Conservation (phyloP, 768 basidiomycete genomes). For the Guyanaporus albipodus region DNA sequence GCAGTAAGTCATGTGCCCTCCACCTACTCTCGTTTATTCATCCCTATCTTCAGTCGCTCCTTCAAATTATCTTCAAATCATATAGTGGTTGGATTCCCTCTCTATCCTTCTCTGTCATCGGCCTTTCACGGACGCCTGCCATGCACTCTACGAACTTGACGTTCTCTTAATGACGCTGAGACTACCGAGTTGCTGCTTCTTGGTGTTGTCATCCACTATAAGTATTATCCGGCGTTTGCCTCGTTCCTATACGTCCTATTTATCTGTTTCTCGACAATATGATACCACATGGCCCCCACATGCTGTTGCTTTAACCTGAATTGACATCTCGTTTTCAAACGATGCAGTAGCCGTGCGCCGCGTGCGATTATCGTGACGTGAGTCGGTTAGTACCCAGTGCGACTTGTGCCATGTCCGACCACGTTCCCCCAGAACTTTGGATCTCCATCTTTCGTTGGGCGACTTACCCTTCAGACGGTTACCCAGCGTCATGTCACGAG, state of each 20-base stretch:
- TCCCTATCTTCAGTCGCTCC: conserved; percentile 57
- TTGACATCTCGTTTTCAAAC: neutral
- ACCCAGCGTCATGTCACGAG: conserved; percentile 34
- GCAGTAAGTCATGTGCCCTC: conserved; percentile 55
- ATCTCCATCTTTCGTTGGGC: conserved; percentile 47
- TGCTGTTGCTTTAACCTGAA: conserved; percentile 11
- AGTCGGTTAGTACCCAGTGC: too few relatives aligned
- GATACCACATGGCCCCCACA: conserved; percentile 31
- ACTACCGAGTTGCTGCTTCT: conserved; percentile 13
- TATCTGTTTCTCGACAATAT: conserved; percentile 26
- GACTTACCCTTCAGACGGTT: conserved; percentile 26
- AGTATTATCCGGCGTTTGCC: conserved; percentile 29
- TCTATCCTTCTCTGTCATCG: conserved; percentile 5
- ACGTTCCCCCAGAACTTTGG: conserved; percentile 54
- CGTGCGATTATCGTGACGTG: too few relatives aligned
- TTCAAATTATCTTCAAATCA: conserved; percentile 81
- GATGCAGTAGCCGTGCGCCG: too few relatives aligned
- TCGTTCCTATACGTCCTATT: conserved; percentile 19
- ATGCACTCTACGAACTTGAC: conserved; percentile 31
- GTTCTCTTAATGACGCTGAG: conserved; percentile 29
- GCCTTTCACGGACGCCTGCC: conserved; percentile 23
- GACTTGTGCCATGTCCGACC: neutral
- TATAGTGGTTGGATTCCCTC: conserved; percentile 40
- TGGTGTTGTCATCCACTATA: conserved; percentile 30
- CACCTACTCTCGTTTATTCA: conserved; percentile 5